Evolutionary conservation across 805 yeast species (phyloP), one percentile per base, ranked within the genome.

Genomic region (Candida sphagnicola): DNA sequence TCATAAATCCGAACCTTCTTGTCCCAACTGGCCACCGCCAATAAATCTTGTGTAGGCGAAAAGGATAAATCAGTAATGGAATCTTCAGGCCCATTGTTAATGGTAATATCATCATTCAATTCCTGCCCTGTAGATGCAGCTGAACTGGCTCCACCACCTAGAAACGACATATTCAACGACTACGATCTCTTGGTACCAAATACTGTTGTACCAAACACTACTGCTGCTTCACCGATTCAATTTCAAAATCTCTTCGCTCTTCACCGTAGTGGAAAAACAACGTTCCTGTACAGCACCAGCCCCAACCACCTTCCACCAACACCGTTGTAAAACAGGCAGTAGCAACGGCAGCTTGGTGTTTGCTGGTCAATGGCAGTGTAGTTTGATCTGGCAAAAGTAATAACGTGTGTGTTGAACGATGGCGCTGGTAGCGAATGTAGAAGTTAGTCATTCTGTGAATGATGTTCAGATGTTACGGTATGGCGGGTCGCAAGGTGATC

Each of bases 11-110:
- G 75, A 30, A 88, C 96, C 57, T 88, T 89, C 51, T 84, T 85
- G 63, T 93, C 99, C 99, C 99, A 93, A 13, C 95, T 82, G 13
- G 95, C 76, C 3, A 80, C 93, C 3, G 95, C 78, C 43, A 93
- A 59, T 42, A 79, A 70, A 48, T 93, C 96, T 14, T 84, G 91
- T 47, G 74, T 85, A 12, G 98, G 87, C 10, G 96, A 85, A 63
- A 91, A 93, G 14, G 88, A 70, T 40, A 93, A 59, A 49, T 86
- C 95, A 3, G 90, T 75, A 13, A 93, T 74, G 2, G 96, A 82
- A 59, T 93, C 99, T 45, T 86, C 95, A n/a, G 96, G 95, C 3
- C 91, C 86, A 52, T 84, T 83, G 44, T 77, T 75, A 28, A 88
- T 70, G 26, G 77, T 68, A 40, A 83, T 74, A 60, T 87, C 95